A percentile compares a stretch with the other conserved stretches of the same genome.
Conservation (phyloP, 1,139 yeast species). For the Saccharomyces hybrid region DNA sequence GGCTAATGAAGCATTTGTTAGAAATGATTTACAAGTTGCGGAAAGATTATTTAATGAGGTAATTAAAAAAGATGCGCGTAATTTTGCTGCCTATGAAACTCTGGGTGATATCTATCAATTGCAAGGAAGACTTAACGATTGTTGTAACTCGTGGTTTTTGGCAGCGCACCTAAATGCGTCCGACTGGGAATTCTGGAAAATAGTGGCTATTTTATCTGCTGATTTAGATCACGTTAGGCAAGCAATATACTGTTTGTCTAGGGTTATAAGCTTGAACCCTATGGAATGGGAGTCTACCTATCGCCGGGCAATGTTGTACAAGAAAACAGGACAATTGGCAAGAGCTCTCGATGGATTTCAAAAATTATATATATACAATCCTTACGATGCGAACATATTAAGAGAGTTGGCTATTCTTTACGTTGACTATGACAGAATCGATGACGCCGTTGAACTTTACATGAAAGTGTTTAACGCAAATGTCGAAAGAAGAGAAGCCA, state of each 20-base stretch:
- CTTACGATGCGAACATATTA: conserved; percentile 53
- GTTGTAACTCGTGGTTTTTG: conserved; percentile 73
- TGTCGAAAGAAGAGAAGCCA: conserved; percentile 29
- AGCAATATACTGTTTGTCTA: conserved; percentile 74
- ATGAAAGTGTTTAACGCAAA: conserved; percentile 56
- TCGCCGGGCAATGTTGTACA: conserved; percentile 57
- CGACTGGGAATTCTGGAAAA: conserved; percentile 77
- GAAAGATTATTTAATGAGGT: conserved; percentile 62
- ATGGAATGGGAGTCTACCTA: conserved; percentile 48
- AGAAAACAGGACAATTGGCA: conserved; percentile 54
- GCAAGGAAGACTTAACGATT: conserved; percentile 58
- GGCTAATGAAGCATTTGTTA: conserved; percentile 76
- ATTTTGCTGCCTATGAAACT: conserved; percentile 76
- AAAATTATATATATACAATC: conserved; percentile 51
- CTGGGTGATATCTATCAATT: conserved; percentile 76
- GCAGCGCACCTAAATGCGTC: conserved; percentile 79
- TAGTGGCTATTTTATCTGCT: conserved; percentile 67
- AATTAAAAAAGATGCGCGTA: conserved; percentile 65
- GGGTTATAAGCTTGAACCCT: conserved; percentile 56
- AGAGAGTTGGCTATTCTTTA: conserved; percentile 72
- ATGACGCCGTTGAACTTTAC: conserved; percentile 77
- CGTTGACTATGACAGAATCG: conserved; percentile 63
- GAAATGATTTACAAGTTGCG: conserved; percentile 58
- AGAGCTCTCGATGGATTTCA: conserved; percentile 73
- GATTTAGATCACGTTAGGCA: conserved; percentile 69